Conservation (phyloP, 208 protist genomes). For the Trypanosomatidae sp. region DNA sequence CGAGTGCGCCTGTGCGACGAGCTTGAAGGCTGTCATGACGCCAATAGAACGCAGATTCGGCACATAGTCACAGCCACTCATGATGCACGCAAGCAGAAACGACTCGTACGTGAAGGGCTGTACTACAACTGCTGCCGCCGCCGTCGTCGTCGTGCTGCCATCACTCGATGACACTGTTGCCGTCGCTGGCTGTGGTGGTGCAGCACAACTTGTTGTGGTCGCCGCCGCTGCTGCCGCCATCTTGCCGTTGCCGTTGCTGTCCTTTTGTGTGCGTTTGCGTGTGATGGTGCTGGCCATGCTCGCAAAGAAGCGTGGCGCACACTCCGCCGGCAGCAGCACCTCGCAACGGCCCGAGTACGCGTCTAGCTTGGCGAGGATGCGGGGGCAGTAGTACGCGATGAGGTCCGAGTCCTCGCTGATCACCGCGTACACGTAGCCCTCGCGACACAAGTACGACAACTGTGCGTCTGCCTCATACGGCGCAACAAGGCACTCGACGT, state of each 20-base stretch:
- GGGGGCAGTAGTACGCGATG: slow-evolving; percentile 90
- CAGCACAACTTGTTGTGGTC: background rate
- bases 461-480: slow-evolving; percentile 99
- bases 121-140: too few relatives aligned
- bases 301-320: slow-evolving; percentile 21
- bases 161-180: too few relatives aligned
- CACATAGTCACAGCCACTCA: slow-evolving; percentile 97
- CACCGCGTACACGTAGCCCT: slow-evolving; percentile 84
- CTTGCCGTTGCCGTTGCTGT: too few relatives aligned
- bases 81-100: slow-evolving; percentile 90
- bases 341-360: slow-evolving; percentile 22
- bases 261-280: background rate
- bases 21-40: slow-evolving; percentile 87
- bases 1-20: slow-evolving; percentile 39
- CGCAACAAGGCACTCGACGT: slow-evolving; percentile 92
- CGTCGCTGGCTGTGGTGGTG: background rate
- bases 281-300: slow-evolving; percentile 3
- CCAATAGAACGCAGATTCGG: slow-evolving; percentile 85
- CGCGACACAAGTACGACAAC: slow-evolving; percentile 90
- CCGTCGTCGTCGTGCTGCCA: too few relatives aligned
- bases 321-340: slow-evolving; percentile 20
- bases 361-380: slow-evolving; percentile 68
- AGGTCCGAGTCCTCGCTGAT: slow-evolving; percentile 99
- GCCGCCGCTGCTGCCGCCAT: background rate
- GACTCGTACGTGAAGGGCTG: slow-evolving; percentile 66